Percentiles rank a stretch among this genome's conserved stretches.
These are phyloP conservation scores for Rhytidhysteron rufulum DNA, from an alignment of 2,329 filamentous ascomycete genomes.

Conservation along the genomic window DNA sequence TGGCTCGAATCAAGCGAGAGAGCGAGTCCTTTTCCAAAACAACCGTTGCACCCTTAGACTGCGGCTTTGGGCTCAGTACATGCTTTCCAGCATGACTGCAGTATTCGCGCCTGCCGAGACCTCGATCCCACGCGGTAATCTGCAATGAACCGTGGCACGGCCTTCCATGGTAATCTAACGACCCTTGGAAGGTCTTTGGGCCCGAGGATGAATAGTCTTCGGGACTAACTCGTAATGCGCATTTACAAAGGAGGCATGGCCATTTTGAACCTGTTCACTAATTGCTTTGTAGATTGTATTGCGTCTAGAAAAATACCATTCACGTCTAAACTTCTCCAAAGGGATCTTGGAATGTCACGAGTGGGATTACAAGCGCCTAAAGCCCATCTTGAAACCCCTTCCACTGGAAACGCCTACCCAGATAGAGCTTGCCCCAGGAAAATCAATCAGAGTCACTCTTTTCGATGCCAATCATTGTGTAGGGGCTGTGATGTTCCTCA, in stretches of 20 bases:
- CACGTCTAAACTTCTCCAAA: conserved; percentile 75
- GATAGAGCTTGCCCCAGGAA: conserved; percentile 68
- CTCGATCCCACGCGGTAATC: too few relatives aligned
- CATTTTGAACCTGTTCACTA: background rate
- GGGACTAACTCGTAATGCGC: too few relatives aligned
- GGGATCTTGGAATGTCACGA: conserved; percentile 72
- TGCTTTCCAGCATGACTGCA: too few relatives aligned
- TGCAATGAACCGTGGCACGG: too few relatives aligned
- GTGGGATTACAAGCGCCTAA: conserved; percentile 73
- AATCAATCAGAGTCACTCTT: conserved; percentile 73
- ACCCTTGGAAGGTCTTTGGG: too few relatives aligned
- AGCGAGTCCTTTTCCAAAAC: too few relatives aligned
- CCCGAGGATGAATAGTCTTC: too few relatives aligned
- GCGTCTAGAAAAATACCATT: conserved; percentile 71
- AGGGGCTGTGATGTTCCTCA: conserved; percentile 88
- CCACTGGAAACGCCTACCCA: conserved; percentile 75
- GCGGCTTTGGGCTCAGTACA: too few relatives aligned
- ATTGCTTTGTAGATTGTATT: conserved; percentile 58
- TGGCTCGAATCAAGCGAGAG: background rate
- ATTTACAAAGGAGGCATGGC: too few relatives aligned
- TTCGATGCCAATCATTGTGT: conserved; percentile 91
- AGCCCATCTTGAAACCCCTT: conserved; percentile 70
- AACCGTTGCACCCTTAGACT: too few relatives aligned
- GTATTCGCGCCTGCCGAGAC: too few relatives aligned
- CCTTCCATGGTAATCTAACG: too few relatives aligned